phyloP scores from a whole-genome alignment of 2,329 filamentous ascomycete species.

The Pseudogymnoascus sp. region DNA sequence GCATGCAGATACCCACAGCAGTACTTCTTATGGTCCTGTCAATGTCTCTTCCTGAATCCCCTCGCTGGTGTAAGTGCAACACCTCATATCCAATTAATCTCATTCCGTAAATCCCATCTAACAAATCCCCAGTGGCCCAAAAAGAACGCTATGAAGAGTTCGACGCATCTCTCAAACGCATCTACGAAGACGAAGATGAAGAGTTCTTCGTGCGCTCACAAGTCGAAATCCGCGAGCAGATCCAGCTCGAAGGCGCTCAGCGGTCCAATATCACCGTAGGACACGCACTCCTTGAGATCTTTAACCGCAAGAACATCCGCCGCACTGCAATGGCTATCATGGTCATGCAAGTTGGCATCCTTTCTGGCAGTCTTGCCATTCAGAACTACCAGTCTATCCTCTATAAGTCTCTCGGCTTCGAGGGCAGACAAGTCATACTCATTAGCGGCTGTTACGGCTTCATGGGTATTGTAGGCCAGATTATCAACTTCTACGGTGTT shows the following conservation, averaged over 20 bases:
- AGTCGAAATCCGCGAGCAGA: slow-evolving; percentile 24
- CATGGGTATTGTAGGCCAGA: slow-evolving; percentile 28
- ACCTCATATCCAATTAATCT: not conserved
- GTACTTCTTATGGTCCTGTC: slow-evolving; percentile 17
- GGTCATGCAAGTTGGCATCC: slow-evolving; percentile 28
- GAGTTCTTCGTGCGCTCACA: slow-evolving; percentile 22
- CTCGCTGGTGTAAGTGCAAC: slow-evolving; percentile 16
- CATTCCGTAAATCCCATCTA: not conserved
- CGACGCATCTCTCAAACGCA: slow-evolving; percentile 20
- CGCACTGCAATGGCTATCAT: slow-evolving; percentile 26
- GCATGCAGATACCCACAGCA: slow-evolving; percentile 21
- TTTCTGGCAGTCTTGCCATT: slow-evolving; percentile 27
- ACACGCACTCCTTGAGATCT: slow-evolving; percentile 20
- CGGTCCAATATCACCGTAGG: slow-evolving; percentile 2
- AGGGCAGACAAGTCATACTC: slow-evolving; percentile 40
- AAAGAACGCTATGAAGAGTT: slow-evolving; percentile 24
- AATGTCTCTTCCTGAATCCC: slow-evolving; percentile 15
- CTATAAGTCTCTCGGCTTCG: slow-evolving; percentile 39
- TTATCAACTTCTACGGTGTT: slow-evolving; percentile 26
- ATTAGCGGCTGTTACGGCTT: slow-evolving; percentile 39
- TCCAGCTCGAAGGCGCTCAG: slow-evolving; percentile 19
- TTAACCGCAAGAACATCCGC: slow-evolving; percentile 25
- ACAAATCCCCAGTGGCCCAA: slow-evolving; percentile 13
- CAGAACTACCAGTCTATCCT: slow-evolving; percentile 31
- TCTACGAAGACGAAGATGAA: slow-evolving; percentile 21